A percentile compares a stretch with the other conserved stretches of the same genome.
phyloP scores from a whole-genome alignment of 257 asterid species.

The Forsythia suspensa region DNA sequence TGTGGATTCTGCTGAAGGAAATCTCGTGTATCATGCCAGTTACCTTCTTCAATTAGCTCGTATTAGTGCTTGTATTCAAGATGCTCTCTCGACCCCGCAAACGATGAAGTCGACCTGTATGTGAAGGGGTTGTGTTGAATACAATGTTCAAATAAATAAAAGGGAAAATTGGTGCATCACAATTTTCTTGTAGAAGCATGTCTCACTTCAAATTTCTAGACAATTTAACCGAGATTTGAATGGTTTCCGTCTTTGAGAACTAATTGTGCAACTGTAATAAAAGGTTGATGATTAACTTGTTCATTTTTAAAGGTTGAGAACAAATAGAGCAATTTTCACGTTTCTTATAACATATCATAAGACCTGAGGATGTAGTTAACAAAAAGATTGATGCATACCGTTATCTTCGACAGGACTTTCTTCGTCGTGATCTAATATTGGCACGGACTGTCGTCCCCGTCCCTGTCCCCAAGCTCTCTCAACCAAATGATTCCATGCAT shows the following conservation, averaged over 20 bases:
- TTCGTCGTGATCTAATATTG: slow-evolving; percentile 6
- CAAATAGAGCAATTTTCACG: not conserved
- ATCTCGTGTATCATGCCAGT: not conserved
- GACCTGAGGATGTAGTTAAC: not conserved
- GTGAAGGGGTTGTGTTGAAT: not conserved
- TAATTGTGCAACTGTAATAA: not conserved
- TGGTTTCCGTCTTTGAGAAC: not conserved
- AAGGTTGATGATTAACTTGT: not conserved
- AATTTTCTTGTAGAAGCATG: not conserved
- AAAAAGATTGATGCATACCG: slow-evolving; percentile 10
- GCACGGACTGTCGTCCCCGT: not conserved
- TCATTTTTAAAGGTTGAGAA: not conserved
- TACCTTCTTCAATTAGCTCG: slow-evolving; percentile 28
- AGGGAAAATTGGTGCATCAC: not conserved
- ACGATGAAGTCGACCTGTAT: not conserved
- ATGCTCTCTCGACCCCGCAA: slow-evolving; percentile 29
- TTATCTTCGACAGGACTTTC: slow-evolving; percentile 1
- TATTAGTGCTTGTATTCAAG: slow-evolving; percentile 23
- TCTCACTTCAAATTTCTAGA: not conserved
- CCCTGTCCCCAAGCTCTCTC: slow-evolving; percentile 20
- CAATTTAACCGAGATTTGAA: not conserved
- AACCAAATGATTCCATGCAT: slow-evolving; percentile 42
- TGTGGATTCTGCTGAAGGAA: not conserved
- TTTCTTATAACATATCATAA: not conserved
- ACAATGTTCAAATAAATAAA: not conserved